Evolutionary conservation across 2,329 filamentous ascomycete species (phyloP).

Genomic region (Metarhizium brunneum): DNA sequence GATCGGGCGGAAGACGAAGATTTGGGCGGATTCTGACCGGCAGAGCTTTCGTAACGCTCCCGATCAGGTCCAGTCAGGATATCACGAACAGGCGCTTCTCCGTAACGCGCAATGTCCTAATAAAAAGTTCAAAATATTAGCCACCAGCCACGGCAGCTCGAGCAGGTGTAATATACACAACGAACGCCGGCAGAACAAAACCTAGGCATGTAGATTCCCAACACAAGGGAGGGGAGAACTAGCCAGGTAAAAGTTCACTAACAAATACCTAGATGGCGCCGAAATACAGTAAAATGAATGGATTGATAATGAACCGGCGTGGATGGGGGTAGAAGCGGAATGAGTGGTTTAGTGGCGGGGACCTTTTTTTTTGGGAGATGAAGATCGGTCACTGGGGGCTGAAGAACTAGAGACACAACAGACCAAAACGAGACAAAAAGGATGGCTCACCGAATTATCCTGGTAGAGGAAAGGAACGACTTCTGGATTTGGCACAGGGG

Average conservation of each 20-base stretch:
- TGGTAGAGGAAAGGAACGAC: conserved; percentile 98
- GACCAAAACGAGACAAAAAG: not conserved
- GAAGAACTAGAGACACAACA: not conserved
- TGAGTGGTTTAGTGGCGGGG: not conserved
- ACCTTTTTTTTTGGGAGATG: not conserved
- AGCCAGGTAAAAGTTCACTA: not conserved
- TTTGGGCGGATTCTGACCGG: conserved; percentile 40
- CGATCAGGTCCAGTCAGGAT: conserved; percentile 60
- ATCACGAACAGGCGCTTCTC: conserved; percentile 66
- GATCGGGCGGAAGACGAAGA: conserved; percentile 55
- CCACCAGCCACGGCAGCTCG: not conserved
- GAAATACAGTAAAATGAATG: conserved; percentile 1
- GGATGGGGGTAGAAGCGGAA: not conserved
- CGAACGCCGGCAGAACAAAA: not conserved
- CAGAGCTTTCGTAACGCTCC: conserved; percentile 50
- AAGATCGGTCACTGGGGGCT: conserved; percentile 1
- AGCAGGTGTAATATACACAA: not conserved
- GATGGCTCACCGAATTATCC: conserved; percentile 54
- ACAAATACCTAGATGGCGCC: not conserved
- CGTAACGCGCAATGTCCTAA: conserved; percentile 66
- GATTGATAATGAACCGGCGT: conserved; percentile 1
- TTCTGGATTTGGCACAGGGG: conserved; percentile 81
- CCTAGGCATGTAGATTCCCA: not conserved
- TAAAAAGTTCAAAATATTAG: conserved; percentile 3
- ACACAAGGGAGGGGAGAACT: not conserved